phyloP scores from a whole-genome alignment of 805 yeast genomes.

The Lachancea kluyveri region DNA sequence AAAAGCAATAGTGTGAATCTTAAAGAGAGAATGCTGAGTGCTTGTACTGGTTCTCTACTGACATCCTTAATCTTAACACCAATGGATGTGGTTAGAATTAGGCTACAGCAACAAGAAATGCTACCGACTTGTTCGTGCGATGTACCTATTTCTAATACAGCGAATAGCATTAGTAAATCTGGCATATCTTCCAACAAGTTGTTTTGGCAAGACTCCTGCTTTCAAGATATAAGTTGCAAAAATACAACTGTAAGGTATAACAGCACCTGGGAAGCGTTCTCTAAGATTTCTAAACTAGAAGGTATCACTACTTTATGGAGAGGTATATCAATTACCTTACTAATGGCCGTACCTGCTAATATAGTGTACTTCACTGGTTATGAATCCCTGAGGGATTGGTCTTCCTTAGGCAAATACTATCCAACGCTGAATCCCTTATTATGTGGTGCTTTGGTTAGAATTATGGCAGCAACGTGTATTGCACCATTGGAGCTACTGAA shows the following conservation, averaged over 20 bases:
- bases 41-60: conserved; percentile 66
- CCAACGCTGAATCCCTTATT: conserved; percentile 60
- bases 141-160: conserved; percentile 25
- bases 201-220: conserved; percentile 31
- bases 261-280: conserved; percentile 73
- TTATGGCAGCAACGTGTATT: conserved; percentile 74
- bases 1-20: too few species aligned
- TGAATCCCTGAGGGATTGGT: conserved; percentile 74
- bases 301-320: conserved; percentile 81
- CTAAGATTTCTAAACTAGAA: conserved; percentile 60
- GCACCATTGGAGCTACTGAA: conserved; percentile 85
- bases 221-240: conserved; percentile 27
- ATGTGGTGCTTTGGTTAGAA: conserved; percentile 82
- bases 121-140: conserved; percentile 39
- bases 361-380: conserved; percentile 93
- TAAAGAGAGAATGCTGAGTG: conserved; percentile 67
- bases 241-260: conserved; percentile 33
- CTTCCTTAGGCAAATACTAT: conserved; percentile 41
- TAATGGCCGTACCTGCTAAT: conserved; percentile 91
- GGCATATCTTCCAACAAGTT: conserved; percentile 14
- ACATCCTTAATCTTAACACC: conserved; percentile 76
- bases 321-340: conserved; percentile 72
- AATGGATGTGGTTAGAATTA: conserved; percentile 69
- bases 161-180: conserved; percentile 7
- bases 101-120: conserved; percentile 72